A percentile compares a stretch with the other conserved stretches of the same genome.
Evolutionary conservation across 1,284 basidiomycete genomes (phyloP).

Genomic region (Stereum hirsutum): DNA sequence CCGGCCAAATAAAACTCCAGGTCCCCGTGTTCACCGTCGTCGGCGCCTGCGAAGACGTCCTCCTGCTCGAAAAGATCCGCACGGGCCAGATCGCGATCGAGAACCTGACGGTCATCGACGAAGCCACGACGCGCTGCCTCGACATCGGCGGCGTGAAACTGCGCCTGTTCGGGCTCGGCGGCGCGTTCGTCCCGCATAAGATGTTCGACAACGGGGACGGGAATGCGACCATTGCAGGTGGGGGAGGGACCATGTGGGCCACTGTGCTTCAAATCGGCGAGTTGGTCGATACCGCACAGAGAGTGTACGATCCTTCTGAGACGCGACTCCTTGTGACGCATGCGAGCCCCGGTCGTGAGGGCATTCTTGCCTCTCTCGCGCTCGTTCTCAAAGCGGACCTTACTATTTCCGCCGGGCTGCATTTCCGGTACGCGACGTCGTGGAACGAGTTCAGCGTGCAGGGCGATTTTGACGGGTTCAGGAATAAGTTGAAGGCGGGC

Average conservation of each 20-base stretch:
- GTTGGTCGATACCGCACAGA: conserved; percentile 93
- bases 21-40: conserved; percentile 96
- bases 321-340: conserved; percentile 92
- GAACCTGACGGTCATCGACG: conserved; percentile 89
- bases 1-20: conserved; percentile 80
- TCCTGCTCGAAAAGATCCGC: conserved; percentile 89
- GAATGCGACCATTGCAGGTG: conserved; percentile 91
- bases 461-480: conserved; percentile 83
- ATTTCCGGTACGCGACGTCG: conserved; percentile 93
- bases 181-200: conserved; percentile 93
- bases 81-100: conserved; percentile 74
- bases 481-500: conserved; percentile 71
- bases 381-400: conserved; percentile 91
- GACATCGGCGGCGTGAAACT: conserved; percentile 93
- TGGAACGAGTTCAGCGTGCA: conserved; percentile 98
- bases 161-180: conserved; percentile 89
- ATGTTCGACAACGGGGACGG: conserved; percentile 97
- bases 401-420: conserved; percentile 89
- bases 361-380: conserved; percentile 85
- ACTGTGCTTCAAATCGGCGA: conserved; percentile 97
- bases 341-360: conserved; percentile 88
- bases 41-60: conserved; percentile 96
- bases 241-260: conserved; percentile 98
- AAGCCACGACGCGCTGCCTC: conserved; percentile 85
- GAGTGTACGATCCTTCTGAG: conserved; percentile 88